A percentile compares a stretch with the other conserved stretches of the same genome.
These are phyloP conservation scores for Chaetomium olivaceum DNA, from an alignment of 2,329 filamentous ascomycete genomes.

Conservation along the genomic window DNA sequence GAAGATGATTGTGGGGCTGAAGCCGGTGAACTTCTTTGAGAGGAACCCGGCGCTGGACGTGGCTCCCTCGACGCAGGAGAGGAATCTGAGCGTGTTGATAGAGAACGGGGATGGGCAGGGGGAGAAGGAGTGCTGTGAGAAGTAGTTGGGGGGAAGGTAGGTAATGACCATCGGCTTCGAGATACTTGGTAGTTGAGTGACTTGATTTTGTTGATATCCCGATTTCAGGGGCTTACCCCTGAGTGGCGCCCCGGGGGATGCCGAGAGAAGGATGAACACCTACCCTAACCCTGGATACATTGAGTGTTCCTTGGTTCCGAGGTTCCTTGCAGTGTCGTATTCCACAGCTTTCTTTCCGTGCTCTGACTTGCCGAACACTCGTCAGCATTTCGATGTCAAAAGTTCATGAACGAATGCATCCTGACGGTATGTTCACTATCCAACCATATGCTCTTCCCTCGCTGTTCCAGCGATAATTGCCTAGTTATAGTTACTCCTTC, in stretches of 20 bases:
- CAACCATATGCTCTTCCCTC: background rate
- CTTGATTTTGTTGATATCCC: background rate
- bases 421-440: background rate
- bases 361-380: background rate
- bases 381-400: background rate
- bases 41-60: conserved; percentile 54
- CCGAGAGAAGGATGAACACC: no score
- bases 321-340: background rate
- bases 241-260: background rate
- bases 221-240: background rate
- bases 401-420: background rate
- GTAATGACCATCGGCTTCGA: no score
- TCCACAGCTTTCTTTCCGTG: background rate
- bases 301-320: no score
- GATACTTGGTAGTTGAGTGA: no score
- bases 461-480: background rate
- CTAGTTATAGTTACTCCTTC: no score
- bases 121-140: background rate
- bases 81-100: conserved; percentile 42
- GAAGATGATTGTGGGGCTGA: conserved; percentile 49
- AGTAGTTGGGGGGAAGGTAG: background rate
- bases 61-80: conserved; percentile 47
- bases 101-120: background rate
- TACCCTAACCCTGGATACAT: background rate
- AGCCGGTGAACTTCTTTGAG: conserved; percentile 55